Evolutionary conservation across 2,329 filamentous ascomycete genomes (phyloP).

Genomic region (Aspergillus pseudoviridinutans): DNA sequence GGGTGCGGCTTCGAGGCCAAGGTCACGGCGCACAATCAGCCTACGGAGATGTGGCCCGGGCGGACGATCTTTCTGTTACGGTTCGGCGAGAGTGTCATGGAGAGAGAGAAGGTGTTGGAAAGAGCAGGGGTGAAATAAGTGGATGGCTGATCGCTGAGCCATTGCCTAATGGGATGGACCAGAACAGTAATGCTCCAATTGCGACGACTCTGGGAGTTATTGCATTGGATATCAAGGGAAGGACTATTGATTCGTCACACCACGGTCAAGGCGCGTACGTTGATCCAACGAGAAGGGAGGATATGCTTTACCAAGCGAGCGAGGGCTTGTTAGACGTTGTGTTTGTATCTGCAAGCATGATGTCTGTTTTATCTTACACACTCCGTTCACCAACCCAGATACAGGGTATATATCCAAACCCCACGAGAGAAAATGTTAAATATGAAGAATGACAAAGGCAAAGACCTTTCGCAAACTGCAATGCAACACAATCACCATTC

Average conservation of each 20-base stretch:
- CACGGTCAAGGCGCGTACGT: neutral
- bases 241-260: neutral
- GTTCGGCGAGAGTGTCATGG: constrained; percentile 85
- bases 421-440: neutral
- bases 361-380: neutral
- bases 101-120: constrained; percentile 79
- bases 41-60: constrained; percentile 83
- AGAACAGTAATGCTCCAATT: neutral
- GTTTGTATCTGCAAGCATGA: constrained; percentile 1
- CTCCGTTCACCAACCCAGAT: neutral
- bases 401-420: neutral
- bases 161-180: neutral
- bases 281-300: neutral
- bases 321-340: neutral
- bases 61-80: constrained; percentile 95
- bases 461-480: constrained; percentile 6
- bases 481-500: constrained; percentile 11
- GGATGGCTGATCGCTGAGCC: neutral
- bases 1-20: constrained; percentile 83
- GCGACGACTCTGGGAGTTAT: neutral
- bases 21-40: constrained; percentile 80
- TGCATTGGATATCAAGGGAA: neutral
- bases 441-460: neutral
- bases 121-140: constrained; percentile 50
- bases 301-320: neutral